Conservation (phyloP, 2,329 filamentous ascomycete genomes). For the Alternaria arborescens region DNA sequence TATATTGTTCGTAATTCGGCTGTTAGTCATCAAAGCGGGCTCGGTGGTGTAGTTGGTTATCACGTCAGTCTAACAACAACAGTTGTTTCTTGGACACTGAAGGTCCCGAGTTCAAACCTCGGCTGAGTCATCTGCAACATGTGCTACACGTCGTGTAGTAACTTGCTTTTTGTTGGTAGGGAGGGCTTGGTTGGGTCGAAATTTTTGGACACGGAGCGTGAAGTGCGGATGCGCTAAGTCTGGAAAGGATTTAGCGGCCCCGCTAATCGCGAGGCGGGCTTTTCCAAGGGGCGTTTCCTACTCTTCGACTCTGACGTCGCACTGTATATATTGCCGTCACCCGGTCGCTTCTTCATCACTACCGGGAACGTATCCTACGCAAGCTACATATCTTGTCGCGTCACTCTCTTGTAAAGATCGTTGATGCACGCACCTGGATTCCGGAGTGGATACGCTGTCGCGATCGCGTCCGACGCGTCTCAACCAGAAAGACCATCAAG, state of each 20-base stretch:
- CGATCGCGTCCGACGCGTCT: not conserved
- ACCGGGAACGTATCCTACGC: no score
- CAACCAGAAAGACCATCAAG: not conserved
- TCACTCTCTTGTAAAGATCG: not conserved
- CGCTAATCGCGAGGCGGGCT: not conserved
- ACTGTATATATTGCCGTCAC: not conserved
- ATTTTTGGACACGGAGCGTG: not conserved
- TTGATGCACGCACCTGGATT: not conserved
- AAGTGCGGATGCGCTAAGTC: not conserved
- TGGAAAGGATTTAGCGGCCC: not conserved
- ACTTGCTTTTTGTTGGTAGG: not conserved
- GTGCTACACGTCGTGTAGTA: not conserved
- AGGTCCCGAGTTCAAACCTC: slow-evolving; percentile 29
- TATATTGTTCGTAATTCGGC: not conserved
- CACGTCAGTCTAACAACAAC: slow-evolving; percentile 56
- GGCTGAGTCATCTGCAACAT: slow-evolving; percentile 21
- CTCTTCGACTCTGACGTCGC: not conserved
- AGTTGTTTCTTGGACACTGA: slow-evolving; percentile 17
- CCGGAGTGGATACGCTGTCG: not conserved
- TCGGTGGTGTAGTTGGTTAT: slow-evolving; percentile 59
- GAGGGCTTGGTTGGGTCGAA: not conserved
- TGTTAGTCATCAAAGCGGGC: slow-evolving; percentile 16
- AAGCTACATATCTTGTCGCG: not conserved
- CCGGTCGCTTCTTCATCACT: not conserved
- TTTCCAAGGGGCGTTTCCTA: not conserved